Evolutionary conservation across 345 rosid species (phyloP), one percentile per base, ranked within the genome.

Genomic region (Rhizophora mangle): DNA sequence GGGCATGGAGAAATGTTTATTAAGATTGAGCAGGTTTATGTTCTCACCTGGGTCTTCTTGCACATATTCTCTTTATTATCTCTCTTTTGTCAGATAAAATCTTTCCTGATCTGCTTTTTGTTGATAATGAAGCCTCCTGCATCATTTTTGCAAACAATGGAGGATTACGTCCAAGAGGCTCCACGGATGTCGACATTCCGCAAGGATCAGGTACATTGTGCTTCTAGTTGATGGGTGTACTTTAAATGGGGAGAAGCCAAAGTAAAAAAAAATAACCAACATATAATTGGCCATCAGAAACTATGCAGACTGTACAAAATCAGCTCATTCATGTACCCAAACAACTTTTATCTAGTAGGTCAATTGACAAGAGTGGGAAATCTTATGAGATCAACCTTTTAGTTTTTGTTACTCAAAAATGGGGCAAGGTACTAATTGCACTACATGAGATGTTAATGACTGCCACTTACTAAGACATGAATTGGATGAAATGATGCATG

Each of bases 141-240:
- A 55, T 95, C 99, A 53, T 92, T 95, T 79, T 85, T 92, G 58
- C 99, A 88, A 95, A 87, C 96, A 61, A 95, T 95, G 99, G 99
- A 95, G 85, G 99, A 95, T 64, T 95, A 92, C 77, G 92, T 90
- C 49, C 85, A 73, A 75, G 99, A 95, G 32, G 96, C 96, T 74
- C 96, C 98, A 69, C 77, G 85, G 64, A 60, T 65, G 74, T 85
- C 87, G 63, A 78, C 82, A 29, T 69, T 66, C 70, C 85, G 78
- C 70, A 95, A 92, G 75, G 95, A 84, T 68, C 95, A 85, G 99
- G 99, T 95, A 82, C 27, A 15, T 8, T 16, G 52, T 30, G 27
- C 49, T 52, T 68, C 58, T 55, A 13, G 53, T 39, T 46, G 37
- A 26, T 37, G 26, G 57, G 32, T 66, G 39, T 63, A 15, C 18